Percentiles rank a stretch among this genome's conserved stretches.
These are phyloP conservation scores for Phaeotremella fagi DNA, from an alignment of 768 basidiomycete species.

Conservation along the genomic window DNA sequence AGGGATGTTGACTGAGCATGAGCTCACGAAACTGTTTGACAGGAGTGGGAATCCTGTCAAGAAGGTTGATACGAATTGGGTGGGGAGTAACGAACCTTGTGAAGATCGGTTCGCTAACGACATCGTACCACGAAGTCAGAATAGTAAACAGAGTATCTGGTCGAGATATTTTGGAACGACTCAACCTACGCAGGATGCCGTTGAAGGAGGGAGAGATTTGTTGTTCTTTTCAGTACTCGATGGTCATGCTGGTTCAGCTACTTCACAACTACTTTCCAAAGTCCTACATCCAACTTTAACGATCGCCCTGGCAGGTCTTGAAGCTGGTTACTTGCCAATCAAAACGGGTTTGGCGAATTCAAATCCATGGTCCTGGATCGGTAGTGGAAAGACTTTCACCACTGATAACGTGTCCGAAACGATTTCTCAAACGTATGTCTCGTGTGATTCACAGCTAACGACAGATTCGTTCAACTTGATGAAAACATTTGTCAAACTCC, in stretches of 20 bases:
- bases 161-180: conserved; percentile 10
- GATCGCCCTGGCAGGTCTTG: conserved; percentile 58
- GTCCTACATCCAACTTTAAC: conserved; percentile 79
- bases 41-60: conserved; percentile 34
- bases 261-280: conserved; percentile 75
- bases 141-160: not conserved
- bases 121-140: conserved; percentile 56
- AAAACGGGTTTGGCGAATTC: too few relatives aligned
- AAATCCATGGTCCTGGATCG: too few relatives aligned
- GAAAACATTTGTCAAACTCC: conserved; percentile 75
- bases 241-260: conserved; percentile 71
- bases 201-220: conserved; percentile 56
- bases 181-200: not conserved
- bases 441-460: too few relatives aligned
- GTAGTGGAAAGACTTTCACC: not conserved
- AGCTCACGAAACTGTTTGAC: conserved; percentile 9
- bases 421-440: too few relatives aligned
- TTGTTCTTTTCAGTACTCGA: conserved; percentile 77
- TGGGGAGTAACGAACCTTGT: conserved; percentile 82
- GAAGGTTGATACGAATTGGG: conserved; percentile 64
- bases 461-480: conserved; percentile 77
- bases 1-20: conserved; percentile 25
- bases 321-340: conserved; percentile 22
- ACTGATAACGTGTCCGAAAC: too few relatives aligned
- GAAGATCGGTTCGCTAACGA: conserved; percentile 80